Base-by-base conservation (phyloP, 176 grass and related monocot genomes). In the Oryza glumipatula region DNA sequence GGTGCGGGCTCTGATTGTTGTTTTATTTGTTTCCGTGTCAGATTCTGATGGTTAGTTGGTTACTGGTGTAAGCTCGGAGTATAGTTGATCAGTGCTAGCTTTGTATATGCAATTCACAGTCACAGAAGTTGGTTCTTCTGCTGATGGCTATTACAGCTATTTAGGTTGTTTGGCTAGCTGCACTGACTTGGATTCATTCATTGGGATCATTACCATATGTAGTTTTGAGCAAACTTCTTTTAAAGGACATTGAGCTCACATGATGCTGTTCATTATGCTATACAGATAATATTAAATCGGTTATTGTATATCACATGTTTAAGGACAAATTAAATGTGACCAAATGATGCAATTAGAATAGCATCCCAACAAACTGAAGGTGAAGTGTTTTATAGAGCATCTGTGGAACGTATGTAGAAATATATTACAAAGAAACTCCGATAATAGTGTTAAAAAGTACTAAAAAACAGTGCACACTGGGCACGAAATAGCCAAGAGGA, bases 401-500 rank as follows among this genome's bases (percentile, higher is more conserved):
- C 64, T 30, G 26, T 70, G 28, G n/a, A 65, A 36, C 21, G 0
- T 26, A 49, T 19, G 14, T 64, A 46, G 38, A 49, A 21, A 48
- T 65, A 54, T 63, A 82, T 11, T 15, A 30, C 10, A 10, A 56
- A 49, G 16, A 70, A 81, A 54, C 19, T 47, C 14, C 17, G 11
- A 24, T 84, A 19, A 65, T 43, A 65, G 24, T 63, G 68, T 65
- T n/a, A 9, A 22, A 46, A 48, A 43, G 54, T 82, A 32, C 36
- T 60, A n/a, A 56, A 54, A 54, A 28, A 72, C 51, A 28, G 35
- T 81, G 68, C 48, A 0, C 52, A 7, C 52, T 56, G 52, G 17
- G 33, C 36, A 39, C 7, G 70, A 81, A 60, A 82, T 70, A 72
- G 33, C 79, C 63, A 70, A 46, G 51, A 85, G 23, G 26, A 17